Conservation (phyloP, 805 yeast species). For the Kodamaea hsintzibuensis region DNA sequence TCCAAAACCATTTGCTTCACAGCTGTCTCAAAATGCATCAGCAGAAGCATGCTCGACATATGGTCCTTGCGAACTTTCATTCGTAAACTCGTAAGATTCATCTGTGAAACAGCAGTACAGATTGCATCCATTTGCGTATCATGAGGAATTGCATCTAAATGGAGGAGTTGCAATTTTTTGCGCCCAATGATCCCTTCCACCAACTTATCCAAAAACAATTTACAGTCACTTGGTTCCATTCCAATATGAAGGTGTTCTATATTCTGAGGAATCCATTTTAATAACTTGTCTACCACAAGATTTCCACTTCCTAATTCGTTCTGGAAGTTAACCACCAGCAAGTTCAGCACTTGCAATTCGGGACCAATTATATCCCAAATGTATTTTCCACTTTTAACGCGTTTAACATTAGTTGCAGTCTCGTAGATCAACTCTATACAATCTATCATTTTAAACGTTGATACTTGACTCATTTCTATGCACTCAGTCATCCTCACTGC, state of each 20-base stretch:
- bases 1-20: not conserved
- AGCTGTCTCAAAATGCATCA: not conserved
- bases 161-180: not conserved
- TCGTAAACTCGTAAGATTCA: not conserved
- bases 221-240: not conserved
- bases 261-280: not conserved
- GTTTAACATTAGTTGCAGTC: not conserved
- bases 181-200: not conserved
- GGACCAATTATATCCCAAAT: conserved; percentile 6
- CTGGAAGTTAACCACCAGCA: conserved; percentile 6
- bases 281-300: not conserved
- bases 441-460: not conserved
- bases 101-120: not conserved
- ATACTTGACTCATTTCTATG: not conserved
- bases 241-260: not conserved
- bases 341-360: not conserved
- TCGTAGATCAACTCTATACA: conserved; percentile 10
- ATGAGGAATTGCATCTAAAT: not conserved
- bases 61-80: conserved; percentile 3
- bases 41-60: conserved; percentile 4
- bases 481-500: not conserved
- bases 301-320: conserved; percentile 6
- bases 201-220: not conserved
- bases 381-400: conserved; percentile 1
- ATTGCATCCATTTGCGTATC: not conserved